Conservation (phyloP, 495 filamentous ascomycete genomes). For the Penicillium parvum region DNA sequence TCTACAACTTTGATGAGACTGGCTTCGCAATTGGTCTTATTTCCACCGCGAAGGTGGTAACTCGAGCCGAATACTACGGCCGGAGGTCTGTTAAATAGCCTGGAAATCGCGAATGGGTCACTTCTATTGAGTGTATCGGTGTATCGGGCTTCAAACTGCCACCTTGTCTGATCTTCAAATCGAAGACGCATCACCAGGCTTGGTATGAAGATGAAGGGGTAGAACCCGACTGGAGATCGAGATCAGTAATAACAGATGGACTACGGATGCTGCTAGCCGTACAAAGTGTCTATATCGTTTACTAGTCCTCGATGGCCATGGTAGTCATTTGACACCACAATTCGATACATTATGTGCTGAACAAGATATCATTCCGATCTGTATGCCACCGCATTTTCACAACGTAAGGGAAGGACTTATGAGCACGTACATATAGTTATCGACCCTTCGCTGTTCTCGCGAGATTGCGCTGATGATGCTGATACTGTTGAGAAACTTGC, state of each 20-base stretch:
- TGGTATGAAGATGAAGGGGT: conserved; percentile 3
- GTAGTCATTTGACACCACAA: not conserved
- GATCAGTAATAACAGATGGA: conserved; percentile 30
- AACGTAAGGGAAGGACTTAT: no score
- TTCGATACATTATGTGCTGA: not conserved
- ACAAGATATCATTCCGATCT: not conserved
- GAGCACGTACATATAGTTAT: no score
- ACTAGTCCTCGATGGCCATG: not conserved
- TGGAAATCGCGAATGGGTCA: conserved; percentile 39
- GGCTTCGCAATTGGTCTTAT: conserved; percentile 1
- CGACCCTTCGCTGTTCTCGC: no score
- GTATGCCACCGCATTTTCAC: no score
- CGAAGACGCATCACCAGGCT: conserved; percentile 6
- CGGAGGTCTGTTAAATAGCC: conserved; percentile 23
- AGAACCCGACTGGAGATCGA: not conserved
- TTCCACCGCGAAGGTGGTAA: not conserved
- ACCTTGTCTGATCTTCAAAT: conserved; percentile 25
- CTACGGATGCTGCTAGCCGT: conserved; percentile 14
- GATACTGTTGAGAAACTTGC: no score
- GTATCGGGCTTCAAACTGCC: conserved; percentile 22
- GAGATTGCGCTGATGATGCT: no score
- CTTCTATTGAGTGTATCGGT: conserved; percentile 32
- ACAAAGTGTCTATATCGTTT: not conserved
- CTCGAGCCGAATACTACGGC: not conserved
- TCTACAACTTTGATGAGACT: conserved; percentile 1